These are phyloP conservation scores for Protea cynaroides DNA, from an alignment of 164 flowering plant genomes.

Conservation along the genomic window DNA sequence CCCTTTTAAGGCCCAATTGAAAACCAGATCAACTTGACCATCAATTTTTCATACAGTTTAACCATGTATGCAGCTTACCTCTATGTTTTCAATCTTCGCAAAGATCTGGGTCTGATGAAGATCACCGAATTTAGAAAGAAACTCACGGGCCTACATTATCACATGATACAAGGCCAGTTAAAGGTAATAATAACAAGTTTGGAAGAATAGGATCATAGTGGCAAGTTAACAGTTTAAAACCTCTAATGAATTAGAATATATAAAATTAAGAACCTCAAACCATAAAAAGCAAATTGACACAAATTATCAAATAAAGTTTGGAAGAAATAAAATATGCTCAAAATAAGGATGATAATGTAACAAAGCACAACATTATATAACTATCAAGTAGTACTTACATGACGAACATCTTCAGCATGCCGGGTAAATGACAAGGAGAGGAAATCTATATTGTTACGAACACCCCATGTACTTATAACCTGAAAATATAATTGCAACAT, in stretches of 20 bases:
- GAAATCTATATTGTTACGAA: slow-evolving; percentile 79
- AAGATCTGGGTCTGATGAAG: slow-evolving; percentile 83
- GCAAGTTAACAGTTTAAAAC: neutral
- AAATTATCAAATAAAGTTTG: neutral
- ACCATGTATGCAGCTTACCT: slow-evolving; percentile 16
- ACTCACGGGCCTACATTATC: slow-evolving; percentile 68
- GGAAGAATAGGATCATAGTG: neutral
- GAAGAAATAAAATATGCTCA: neutral
- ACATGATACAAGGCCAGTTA: slow-evolving; percentile 3
- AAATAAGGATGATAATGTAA: neutral
- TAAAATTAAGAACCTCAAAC: neutral
- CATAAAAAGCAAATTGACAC: neutral
- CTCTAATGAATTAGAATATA: neutral
- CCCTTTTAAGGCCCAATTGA: neutral
- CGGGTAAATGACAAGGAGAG: slow-evolving; percentile 87
- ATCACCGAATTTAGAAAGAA: slow-evolving; percentile 72
- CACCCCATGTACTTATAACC: slow-evolving; percentile 93
- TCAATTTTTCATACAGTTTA: neutral
- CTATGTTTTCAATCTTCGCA: slow-evolving; percentile 66
- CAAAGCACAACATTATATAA: neutral
- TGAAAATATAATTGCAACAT: slow-evolving; percentile 18
- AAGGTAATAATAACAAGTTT: neutral
- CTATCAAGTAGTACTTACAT: slow-evolving; percentile 34
- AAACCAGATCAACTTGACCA: neutral
- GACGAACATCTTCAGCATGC: slow-evolving; percentile 89